Conservation (phyloP, 768 basidiomycete genomes). For the Kwoniella mangroviensis region DNA sequence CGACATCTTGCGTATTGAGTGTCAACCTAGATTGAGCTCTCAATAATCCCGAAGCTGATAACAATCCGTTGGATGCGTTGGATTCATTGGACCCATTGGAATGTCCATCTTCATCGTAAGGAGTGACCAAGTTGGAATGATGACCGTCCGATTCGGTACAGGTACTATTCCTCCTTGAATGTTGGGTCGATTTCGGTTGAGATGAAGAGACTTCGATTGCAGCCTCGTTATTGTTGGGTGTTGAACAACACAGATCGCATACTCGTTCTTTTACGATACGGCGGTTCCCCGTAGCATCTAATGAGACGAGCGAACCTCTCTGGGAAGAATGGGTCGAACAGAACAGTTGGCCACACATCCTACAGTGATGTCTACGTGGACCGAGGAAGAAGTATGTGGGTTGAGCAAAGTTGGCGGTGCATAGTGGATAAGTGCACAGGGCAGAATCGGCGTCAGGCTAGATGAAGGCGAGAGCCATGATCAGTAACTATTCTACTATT, state of each 20-base stretch:
- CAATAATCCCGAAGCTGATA: slow-evolving; percentile 9
- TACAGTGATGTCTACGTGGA: slow-evolving; percentile 50
- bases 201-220: slow-evolving; percentile 2
- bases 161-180: slow-evolving; percentile 25
- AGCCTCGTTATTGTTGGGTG: neutral
- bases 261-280: slow-evolving; percentile 35
- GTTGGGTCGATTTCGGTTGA: slow-evolving; percentile 15
- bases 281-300: slow-evolving; percentile 22
- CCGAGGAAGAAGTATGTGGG: slow-evolving; percentile 40
- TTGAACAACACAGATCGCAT: slow-evolving; percentile 41
- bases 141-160: slow-evolving; percentile 22
- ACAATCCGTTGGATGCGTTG: neutral
- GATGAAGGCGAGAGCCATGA: neutral
- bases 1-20: neutral
- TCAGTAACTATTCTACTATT: neutral
- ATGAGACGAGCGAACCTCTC: slow-evolving; percentile 23
- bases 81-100: too few relatives aligned
- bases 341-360: slow-evolving; percentile 45
- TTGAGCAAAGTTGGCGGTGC: slow-evolving; percentile 45
- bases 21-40: slow-evolving; percentile 23
- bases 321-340: slow-evolving; percentile 41
- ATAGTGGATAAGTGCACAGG: slow-evolving; percentile 42
- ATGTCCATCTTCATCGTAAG: slow-evolving; percentile 28
- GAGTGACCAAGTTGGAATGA: slow-evolving; percentile 34
- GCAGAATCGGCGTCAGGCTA: slow-evolving; percentile 42